Percentiles rank a stretch among this genome's conserved stretches.
Conservation (phyloP, 768 basidiomycete genomes). For the Steccherinum ochraceum region DNA sequence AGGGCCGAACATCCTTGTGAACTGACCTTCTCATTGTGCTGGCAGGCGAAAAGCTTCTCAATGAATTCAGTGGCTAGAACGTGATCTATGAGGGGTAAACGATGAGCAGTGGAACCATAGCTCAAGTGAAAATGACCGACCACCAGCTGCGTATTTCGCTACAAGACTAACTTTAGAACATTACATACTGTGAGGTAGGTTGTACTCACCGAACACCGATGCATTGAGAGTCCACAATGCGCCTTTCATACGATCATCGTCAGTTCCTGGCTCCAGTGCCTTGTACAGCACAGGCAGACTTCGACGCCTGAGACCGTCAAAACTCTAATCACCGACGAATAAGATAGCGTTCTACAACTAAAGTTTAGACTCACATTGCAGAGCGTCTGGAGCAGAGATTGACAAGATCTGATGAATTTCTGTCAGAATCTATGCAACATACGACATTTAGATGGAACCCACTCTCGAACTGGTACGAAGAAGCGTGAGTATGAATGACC, state of each 20-base stretch:
- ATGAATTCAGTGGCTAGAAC: constrained; percentile 54
- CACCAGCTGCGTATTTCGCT: constrained; percentile 38
- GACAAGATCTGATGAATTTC: constrained; percentile 27
- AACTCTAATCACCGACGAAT: no score
- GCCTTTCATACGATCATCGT: constrained; percentile 92
- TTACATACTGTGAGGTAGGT: constrained; percentile 1
- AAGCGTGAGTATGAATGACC: neutral
- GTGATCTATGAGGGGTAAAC: constrained; percentile 41
- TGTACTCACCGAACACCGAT: constrained; percentile 47
- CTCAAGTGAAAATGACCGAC: constrained; percentile 18
- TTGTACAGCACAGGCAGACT: constrained; percentile 52
- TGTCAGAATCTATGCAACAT: neutral
- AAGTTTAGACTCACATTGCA: constrained; percentile 35
- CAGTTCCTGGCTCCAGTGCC: constrained; percentile 58
- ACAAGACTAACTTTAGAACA: neutral
- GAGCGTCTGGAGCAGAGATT: constrained; percentile 30
- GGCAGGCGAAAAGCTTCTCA: constrained; percentile 59
- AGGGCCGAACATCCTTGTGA: neutral
- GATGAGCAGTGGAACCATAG: neutral
- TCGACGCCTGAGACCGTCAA: constrained; percentile 64
- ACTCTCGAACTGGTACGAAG: constrained; percentile 22
- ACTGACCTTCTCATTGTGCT: constrained; percentile 76
- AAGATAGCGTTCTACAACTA: neutral
- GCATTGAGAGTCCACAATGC: constrained; percentile 74
- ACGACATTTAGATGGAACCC: constrained; percentile 7